Conservation (phyloP, 1,284 basidiomycete genomes). For the Ustilago esculenta region DNA sequence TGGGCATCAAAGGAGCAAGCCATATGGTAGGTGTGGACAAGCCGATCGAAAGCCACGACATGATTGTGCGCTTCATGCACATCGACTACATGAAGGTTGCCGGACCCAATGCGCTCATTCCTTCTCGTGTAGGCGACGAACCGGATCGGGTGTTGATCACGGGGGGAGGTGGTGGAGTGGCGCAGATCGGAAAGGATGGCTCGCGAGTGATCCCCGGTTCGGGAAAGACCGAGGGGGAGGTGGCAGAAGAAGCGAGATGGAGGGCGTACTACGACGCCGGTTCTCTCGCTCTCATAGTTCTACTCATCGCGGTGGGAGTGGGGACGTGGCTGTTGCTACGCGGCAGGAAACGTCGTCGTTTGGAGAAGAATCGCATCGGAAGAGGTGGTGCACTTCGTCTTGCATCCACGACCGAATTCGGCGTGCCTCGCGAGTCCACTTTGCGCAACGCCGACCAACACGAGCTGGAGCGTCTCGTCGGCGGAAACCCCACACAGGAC, state of each 20-base stretch:
- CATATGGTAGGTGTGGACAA: constrained; percentile 82
- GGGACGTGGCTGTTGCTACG: constrained; percentile 80
- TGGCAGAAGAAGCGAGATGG: constrained; percentile 59
- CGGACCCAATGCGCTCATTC: constrained; percentile 76
- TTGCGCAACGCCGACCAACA: constrained; percentile 62
- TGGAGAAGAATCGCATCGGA: constrained; percentile 21
- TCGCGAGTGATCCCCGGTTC: constrained; percentile 69
- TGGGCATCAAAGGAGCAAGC: constrained; percentile 77
- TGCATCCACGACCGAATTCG: constrained; percentile 23
- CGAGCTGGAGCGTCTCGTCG: constrained; percentile 51
- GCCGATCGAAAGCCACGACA: constrained; percentile 89
- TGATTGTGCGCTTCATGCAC: constrained; percentile 75
- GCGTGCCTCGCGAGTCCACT: neutral
- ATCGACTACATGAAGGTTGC: constrained; percentile 83
- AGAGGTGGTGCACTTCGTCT: constrained; percentile 31
- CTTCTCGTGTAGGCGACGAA: constrained; percentile 78
- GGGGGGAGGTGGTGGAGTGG: constrained; percentile 43
- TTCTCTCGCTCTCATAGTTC: constrained; percentile 81
- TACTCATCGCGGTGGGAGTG: constrained; percentile 77
- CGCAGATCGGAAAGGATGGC: constrained; percentile 33
- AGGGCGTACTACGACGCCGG: constrained; percentile 75
- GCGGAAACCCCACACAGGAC: constrained; percentile 17
- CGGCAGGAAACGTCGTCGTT: constrained; percentile 69
- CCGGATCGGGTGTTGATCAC: constrained; percentile 69
- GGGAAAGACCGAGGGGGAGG: constrained; percentile 66